Evolutionary conservation across 2,329 filamentous ascomycete genomes (phyloP), one percentile per base, ranked within the genome.

Genomic region (Trichoderma lentiforme): DNA sequence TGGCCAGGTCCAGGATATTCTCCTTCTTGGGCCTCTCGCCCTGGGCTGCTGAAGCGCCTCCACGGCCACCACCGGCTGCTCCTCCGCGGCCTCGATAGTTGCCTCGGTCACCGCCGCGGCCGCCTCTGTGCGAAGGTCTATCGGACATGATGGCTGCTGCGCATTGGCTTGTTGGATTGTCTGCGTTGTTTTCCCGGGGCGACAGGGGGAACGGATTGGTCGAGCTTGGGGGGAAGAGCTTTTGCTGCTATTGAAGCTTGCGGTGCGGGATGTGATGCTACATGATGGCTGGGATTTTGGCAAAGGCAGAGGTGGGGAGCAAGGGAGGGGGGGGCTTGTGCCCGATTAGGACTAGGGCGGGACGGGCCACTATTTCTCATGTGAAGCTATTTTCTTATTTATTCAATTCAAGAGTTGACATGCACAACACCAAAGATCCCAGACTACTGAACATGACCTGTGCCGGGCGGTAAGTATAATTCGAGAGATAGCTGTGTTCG

Each of bases 21-120:
- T 99, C 96, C 87, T 98, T 98, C 90, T 97, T 98, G 73, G 94
- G 93, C 77, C 91, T 89, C 83, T 97, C 93, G 76, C 87, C 83
- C 74, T 88, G 84, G 73, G 88, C 81, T 67, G 83, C 80, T n/a
- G 78, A 79, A 47, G 79, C 81, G 68, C 79, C 82, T 72, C 80
- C 78, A 43, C 81, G 84, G 71, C 84, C 87, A 73, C 84, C 87
- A 73, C 83, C 80, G 77, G 86, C 83, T 76, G 85, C 81, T 76
- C 83, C 82, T 74, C 82, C 83, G 76, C 81, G 81, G 61, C 81
- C 82, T 74, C 82, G 83, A 76, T 81, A 80, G 61, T 81, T 79
- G 53, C 82, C 81, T 70, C 83, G 80, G 70, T 83, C 81, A 72
- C 81, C 80, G 74, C 86, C 82, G 74, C 85, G 80, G 74, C 83